phyloP scores from a whole-genome alignment of 352 stramenopile species.

The Phytophthora litchii region DNA sequence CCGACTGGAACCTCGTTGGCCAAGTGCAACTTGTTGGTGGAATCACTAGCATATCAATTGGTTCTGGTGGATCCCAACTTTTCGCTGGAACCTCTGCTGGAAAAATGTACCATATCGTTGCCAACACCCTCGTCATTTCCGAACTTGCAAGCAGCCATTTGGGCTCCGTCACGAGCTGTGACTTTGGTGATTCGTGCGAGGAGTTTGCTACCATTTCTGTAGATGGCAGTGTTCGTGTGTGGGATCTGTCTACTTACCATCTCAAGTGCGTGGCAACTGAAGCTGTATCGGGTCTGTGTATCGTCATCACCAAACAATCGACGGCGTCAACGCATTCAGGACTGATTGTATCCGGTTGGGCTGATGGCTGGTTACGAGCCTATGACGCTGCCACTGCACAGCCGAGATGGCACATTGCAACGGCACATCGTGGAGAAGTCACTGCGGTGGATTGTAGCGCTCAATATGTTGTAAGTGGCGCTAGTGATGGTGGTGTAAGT shows the following conservation, averaged over 20 bases:
- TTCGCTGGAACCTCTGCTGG: slow-evolving; percentile 77
- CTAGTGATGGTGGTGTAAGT: slow-evolving; percentile 86
- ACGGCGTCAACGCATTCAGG: slow-evolving; percentile 15
- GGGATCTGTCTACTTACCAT: slow-evolving; percentile 69
- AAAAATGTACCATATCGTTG: slow-evolving; percentile 71
- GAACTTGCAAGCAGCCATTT: slow-evolving; percentile 76
- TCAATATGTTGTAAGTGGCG: slow-evolving; percentile 82
- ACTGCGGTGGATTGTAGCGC: slow-evolving; percentile 65
- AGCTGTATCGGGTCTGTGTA: slow-evolving; percentile 50
- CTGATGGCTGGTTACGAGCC: slow-evolving; percentile 74
- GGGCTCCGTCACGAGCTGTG: slow-evolving; percentile 61
- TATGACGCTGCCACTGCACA: slow-evolving; percentile 56
- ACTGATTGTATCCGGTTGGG: slow-evolving; percentile 70
- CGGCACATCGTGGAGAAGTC: slow-evolving; percentile 87
- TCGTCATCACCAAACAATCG: slow-evolving; percentile 41
- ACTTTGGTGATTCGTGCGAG: slow-evolving; percentile 65
- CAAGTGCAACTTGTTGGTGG: slow-evolving; percentile 85
- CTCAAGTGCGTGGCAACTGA: slow-evolving; percentile 75
- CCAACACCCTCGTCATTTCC: slow-evolving; percentile 50
- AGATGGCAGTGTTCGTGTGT: slow-evolving; percentile 73
- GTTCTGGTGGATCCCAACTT: slow-evolving; percentile 51
- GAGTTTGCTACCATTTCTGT: slow-evolving; percentile 74
- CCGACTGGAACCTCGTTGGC: slow-evolving; percentile 82
- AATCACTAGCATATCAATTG: slow-evolving; percentile 78
- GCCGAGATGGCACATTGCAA: slow-evolving; percentile 87